Conservation (phyloP, 441 rosid species). For the Syzygium syzygioides region DNA sequence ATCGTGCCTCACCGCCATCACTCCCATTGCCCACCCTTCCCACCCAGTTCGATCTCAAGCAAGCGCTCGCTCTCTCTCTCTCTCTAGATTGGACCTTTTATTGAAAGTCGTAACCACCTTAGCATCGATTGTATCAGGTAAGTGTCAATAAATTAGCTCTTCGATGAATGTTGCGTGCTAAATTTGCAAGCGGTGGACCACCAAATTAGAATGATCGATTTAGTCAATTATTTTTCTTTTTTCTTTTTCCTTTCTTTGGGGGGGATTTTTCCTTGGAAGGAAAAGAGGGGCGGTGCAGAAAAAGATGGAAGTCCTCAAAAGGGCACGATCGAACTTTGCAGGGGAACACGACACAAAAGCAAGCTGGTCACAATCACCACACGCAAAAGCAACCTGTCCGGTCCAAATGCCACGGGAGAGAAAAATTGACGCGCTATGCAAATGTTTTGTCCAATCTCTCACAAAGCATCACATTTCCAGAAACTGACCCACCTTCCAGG, state of each 20-base stretch:
- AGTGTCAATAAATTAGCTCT: neutral
- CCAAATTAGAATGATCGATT: neutral
- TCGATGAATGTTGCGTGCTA: neutral
- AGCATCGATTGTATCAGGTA: neutral
- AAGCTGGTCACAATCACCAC: neutral
- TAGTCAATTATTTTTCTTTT: neutral
- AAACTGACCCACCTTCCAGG: fast-evolving
- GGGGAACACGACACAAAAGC: neutral
- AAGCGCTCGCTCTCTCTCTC: neutral
- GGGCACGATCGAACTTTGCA: neutral
- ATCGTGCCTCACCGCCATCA: fast-evolving
- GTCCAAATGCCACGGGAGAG: neutral
- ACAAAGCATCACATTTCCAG: neutral
- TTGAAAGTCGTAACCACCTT: too few relatives aligned
- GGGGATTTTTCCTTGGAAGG: neutral
- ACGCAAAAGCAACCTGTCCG: neutral
- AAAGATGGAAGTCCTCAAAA: neutral
- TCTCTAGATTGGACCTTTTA: too few relatives aligned
- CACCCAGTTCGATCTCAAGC: neutral
- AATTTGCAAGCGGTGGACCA: neutral
- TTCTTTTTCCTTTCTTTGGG: fast-evolving
- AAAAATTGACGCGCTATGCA: neutral
- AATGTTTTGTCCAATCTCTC: neutral
- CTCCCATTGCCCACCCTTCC: neutral
- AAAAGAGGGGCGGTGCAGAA: neutral